Evolutionary conservation across 768 basidiomycete genomes (phyloP), one percentile per base, ranked within the genome.

Genomic region (Boletus vinaceobasis): DNA sequence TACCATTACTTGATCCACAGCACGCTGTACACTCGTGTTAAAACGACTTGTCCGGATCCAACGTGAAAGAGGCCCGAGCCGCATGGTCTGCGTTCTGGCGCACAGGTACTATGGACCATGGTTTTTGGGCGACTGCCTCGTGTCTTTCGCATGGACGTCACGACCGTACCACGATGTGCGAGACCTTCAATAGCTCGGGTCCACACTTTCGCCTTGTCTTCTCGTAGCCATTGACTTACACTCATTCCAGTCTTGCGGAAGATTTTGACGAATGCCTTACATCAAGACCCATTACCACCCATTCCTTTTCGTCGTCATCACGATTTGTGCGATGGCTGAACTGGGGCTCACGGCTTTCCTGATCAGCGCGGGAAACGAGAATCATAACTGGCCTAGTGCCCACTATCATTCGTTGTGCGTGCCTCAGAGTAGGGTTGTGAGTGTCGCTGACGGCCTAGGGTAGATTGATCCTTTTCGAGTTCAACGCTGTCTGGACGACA

Each of bases 301-400:
- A 2, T 77, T 84, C 57, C 71, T 85, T 39, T 86, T 86, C 58
- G 70, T 77, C 11, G 71, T 88, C 65, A 87, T 91, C 74, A 78
- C 83, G 8, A 73, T 87, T 42, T 80, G 77, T 44, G 86, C 82
- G 26, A 76, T 88, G 67, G 82, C 86, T 19, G 88, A 91, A 69
- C 78, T 90, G 49, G 87, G 85, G 48, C 80, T 92, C 50, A 83
- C 86, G 17, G 81, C 85, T 23, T 91, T 86, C 71, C 74, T 91
- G 64, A 81, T 91, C 64, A 82, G 79, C 54, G 78, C 81, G 6
- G 87, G 86, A 21, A 87, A 85, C 65, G 82, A 84, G 62, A 72
- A 78, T 48, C 70, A 74, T 11, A 82, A 78, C 42, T 89, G 84
- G 83, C 77, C 83, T 3, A 82, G 77, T 65, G 65, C 76, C 40